A percentile compares a stretch with the other conserved stretches of the same genome.
Evolutionary conservation across 2,329 filamentous ascomycete genomes (phyloP).

Genomic region (Trichophyton benhamiae): DNA sequence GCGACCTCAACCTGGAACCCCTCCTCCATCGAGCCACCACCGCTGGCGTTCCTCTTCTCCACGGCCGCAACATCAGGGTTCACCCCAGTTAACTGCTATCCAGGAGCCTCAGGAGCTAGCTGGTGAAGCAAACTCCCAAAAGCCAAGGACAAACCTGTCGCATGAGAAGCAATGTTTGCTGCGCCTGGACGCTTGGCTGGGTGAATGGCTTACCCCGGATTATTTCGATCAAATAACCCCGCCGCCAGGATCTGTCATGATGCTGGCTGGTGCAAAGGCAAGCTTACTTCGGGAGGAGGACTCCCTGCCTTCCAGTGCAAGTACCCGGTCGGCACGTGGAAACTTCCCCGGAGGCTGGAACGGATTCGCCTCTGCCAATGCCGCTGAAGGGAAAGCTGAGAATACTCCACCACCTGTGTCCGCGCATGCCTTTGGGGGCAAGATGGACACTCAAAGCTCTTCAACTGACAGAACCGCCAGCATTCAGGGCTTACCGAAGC

Average conservation of each 20-base stretch:
- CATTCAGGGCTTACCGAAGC: conserved; percentile 16
- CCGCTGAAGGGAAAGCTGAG: conserved; percentile 15
- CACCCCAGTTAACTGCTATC: neutral
- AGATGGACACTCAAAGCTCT: neutral
- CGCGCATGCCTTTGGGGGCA: neutral
- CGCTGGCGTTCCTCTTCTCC: conserved; percentile 22
- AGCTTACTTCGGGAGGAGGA: conserved; percentile 70
- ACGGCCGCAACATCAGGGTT: conserved; percentile 11
- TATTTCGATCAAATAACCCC: conserved; percentile 90
- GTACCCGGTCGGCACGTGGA: conserved; percentile 29
- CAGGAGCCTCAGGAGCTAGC: neutral
- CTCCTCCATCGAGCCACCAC: conserved; percentile 11
- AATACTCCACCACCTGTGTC: neutral
- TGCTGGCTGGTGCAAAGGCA: conserved; percentile 80
- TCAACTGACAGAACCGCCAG: conserved; percentile 7
- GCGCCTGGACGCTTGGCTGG: conserved; percentile 81
- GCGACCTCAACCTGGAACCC: neutral
- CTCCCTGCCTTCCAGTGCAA: conserved; percentile 36
- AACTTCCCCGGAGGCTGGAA: conserved; percentile 47
- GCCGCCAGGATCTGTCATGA: conserved; percentile 71
- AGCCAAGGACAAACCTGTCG: neutral
- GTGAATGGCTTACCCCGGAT: conserved; percentile 86
- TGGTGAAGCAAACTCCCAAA: neutral
- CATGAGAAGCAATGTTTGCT: conserved; percentile 31
- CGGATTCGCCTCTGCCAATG: conserved; percentile 21